Conservation (phyloP, 345 rosid genomes). For the Abelmoschus esculentus region DNA sequence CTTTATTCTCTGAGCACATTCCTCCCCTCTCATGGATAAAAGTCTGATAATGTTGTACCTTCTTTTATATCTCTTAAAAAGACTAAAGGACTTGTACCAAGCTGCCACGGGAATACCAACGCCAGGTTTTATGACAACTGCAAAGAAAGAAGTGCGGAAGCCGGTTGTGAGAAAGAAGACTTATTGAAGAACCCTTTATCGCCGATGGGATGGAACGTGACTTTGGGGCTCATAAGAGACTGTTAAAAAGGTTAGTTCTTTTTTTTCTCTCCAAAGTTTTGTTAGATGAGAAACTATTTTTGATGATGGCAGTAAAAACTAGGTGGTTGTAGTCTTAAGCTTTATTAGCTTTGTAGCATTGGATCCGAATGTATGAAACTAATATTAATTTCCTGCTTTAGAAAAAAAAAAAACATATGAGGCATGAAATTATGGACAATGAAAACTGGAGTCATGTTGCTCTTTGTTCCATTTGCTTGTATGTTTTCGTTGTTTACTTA, state of each 20-base stretch:
- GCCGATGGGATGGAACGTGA: background rate
- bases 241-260: background rate
- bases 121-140: conserved; percentile 43
- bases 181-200: conserved; percentile 29
- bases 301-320: background rate
- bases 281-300: conserved; percentile 9
- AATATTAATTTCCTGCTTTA: background rate
- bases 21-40: background rate
- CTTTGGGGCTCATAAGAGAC: background rate
- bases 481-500: too few relatives aligned
- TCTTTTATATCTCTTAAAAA: conserved; percentile 17
- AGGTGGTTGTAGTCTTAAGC: background rate
- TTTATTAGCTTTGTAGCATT: background rate
- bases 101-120: conserved; percentile 42
- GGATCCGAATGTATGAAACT: background rate
- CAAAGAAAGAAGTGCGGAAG: conserved; percentile 57
- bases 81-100: conserved; percentile 78
- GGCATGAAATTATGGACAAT: background rate
- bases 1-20: background rate
- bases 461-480: too few relatives aligned
- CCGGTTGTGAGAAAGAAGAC: conserved; percentile 71
- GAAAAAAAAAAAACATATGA: background rate
- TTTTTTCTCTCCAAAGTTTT: conserved; percentile 1
- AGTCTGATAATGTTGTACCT: background rate
- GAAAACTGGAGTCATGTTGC: background rate